Evolutionary conservation across 768 basidiomycete genomes (phyloP).

Genomic region (Clitopilus passeckerianus): DNA sequence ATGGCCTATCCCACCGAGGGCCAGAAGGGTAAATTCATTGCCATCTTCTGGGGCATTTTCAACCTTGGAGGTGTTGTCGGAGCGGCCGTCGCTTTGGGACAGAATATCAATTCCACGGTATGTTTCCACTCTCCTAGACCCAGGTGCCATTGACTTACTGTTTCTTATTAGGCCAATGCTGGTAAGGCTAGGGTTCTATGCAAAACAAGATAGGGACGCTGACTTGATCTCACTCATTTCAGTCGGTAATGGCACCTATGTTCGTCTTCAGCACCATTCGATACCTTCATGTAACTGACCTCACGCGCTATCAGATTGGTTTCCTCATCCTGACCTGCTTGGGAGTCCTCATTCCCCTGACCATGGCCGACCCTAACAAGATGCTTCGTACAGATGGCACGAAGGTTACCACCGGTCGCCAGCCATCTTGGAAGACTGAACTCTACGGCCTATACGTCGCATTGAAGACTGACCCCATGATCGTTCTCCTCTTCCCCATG

Average conservation of each 20-base stretch:
- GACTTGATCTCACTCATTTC: neutral
- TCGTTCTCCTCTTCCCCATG: slow-evolving; percentile 80
- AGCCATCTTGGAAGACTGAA: slow-evolving; percentile 80
- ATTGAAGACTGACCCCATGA: slow-evolving; percentile 63
- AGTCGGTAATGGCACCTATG: slow-evolving; percentile 77
- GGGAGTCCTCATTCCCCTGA: slow-evolving; percentile 59
- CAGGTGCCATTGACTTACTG: slow-evolving; percentile 10
- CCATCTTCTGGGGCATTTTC: slow-evolving; percentile 82
- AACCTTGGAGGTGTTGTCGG: slow-evolving; percentile 80
- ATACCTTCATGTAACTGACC: neutral
- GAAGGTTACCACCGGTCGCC: slow-evolving; percentile 52
- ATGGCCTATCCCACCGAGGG: slow-evolving; percentile 77
- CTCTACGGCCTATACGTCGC: slow-evolving; percentile 64
- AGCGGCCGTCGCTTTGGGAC: slow-evolving; percentile 66
- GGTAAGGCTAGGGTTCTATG: slow-evolving; percentile 20
- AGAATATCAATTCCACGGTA: slow-evolving; percentile 63
- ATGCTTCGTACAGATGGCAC: slow-evolving; percentile 77
- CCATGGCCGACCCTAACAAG: slow-evolving; percentile 68
- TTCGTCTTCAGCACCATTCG: slow-evolving; percentile 25
- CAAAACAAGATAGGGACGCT: no score
- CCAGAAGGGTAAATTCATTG: slow-evolving; percentile 77
- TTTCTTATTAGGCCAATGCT: slow-evolving; percentile 25
- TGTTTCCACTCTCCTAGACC: slow-evolving; percentile 10
- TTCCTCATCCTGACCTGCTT: slow-evolving; percentile 71
- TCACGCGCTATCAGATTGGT: slow-evolving; percentile 47